Base-by-base conservation (phyloP, 345 rosid genomes). In the Bruguiera parviflora region DNA sequence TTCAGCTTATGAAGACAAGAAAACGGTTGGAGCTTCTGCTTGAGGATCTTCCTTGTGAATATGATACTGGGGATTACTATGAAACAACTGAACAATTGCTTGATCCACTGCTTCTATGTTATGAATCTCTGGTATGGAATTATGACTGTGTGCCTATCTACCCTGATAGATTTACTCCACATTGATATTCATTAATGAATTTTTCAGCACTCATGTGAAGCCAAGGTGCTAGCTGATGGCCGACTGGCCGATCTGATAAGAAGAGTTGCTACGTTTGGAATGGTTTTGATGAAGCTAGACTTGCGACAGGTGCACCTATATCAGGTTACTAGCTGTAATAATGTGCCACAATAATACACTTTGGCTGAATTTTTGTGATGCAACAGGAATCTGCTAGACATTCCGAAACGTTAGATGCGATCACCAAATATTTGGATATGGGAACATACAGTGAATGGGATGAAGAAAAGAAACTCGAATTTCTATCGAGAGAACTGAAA, bases 381-480 rank as follows among this genome's bases (percentile, higher is more conserved):
- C 56, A 52, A 75, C 81, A 94, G 99, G 99, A 95, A 86, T 86
- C 99, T 73, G 87, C 69, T 70, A 87, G 99, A 74, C 97, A 95
- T 73, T 81, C 92, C 58, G 96, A 95, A 69, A 75, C 99, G 15
- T 75, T 95, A 47, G 89, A 90, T 85, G 96, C 93, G 59, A 82
- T 95, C 63, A 95, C 96, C 35, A 77, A 69, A 63, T 92, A 87
- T 80, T 84, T 95, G 86, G 99, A 92, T 79, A 88, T 95, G 88
- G 99, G 96, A 76, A 83, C 88, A 8, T 95, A 87, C 63, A 92
- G 96, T 35, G 97, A 89, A 83, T 95, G 99, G 97, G 88, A 92
- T 71, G 99, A 95, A 80, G 97, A 89, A 37, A 89, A 89, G 81
- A 92, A 86, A 70, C 84, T 95, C 69, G 91, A 90, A 28, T 95